Base-by-base conservation (phyloP, 140 eudicot species). In the Oenanthe javanica region DNA sequence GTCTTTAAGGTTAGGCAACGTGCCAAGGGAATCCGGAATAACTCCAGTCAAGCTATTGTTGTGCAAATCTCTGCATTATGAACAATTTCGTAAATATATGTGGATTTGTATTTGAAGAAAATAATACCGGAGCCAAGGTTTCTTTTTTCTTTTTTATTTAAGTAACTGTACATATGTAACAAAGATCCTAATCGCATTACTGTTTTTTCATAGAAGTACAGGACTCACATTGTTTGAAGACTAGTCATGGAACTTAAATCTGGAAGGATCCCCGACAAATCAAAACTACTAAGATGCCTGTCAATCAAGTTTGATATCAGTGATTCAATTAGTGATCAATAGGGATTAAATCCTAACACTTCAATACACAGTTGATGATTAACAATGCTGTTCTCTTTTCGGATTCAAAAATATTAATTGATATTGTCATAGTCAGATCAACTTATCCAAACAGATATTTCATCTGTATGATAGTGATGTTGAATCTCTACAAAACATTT, bases 231-330 rank as follows among this genome's bases (percentile, higher is more conserved):
- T 59, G 77, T 88, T 61, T 82, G 55, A 61, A 92, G 90, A 63
- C 87, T 89, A 70, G 84, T 88, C 92, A 92, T 92, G 75, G 91
- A 84, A 74, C 91, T 88, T 69, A 89, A 77, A 77, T 92, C 91
- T 52, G 97, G 93, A 85, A 92, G 84, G 27, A 21, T 18, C 75
- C 94, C 94, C 2, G 87, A 77, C 21, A 92, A 85, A 40, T 74
- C 82, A 19, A 79, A 92, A 82, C 91, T 76, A 74, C 85, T 75
- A 46, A 92, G 91, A 72, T 78, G 63, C 90, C 94, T 92, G 80
- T 43, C 75, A 79, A 80, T 1, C 14, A 25, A 48, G 16, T 47
- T 75, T 47, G 5, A 25, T 27, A 2, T 8, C 2, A 25, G 9
- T 21, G 36, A 48, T 42, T 13, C 1, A 47, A 5, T 45, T 72